Evolutionary conservation across 163 green algal genomes (phyloP), one percentile per base, ranked within the genome.

Genomic region (Chlorella variabilis): DNA sequence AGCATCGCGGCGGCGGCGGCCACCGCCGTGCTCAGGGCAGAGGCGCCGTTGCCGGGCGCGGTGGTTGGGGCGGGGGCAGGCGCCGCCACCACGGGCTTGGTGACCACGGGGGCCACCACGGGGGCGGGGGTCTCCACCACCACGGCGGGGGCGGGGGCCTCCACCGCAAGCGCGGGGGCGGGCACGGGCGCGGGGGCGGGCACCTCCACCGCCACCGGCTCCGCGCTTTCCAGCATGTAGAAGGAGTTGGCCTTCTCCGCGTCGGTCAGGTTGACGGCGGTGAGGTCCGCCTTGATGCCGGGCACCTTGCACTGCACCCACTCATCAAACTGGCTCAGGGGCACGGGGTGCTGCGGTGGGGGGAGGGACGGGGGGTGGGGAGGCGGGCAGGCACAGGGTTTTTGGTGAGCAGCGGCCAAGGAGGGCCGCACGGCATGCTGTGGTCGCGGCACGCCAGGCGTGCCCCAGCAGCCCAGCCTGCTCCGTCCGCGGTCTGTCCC

Each of bases 181-280:
- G 62, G 33, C 62, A 70, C 62, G 62, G 62, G 62, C 33, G 62
- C 62, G 11, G 62, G 62, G 33, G 62, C 36, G 21, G 63, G 63
- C 9, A 18, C 36, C 5, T 34, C 11, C 7, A 48, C 36, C 23
- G 34, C 62, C 31, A 71, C 63, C 5, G 63, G 34, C 63, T 54
- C 36, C 21, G 34, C 36, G 15, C 31, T 33, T 23, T 71, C 7
- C 15, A 48, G 63, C 63, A 79, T 42, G 71, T 79, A 79, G 54
- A 54, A 79, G 36, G 71, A 34, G 27, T 63, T 20, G 3, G 54
- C 54, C 71, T 79, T 79, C 36, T 79, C 34, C 1, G 56, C 51
- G 15, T 65, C 54, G 4, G 71, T 79, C 51, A 79, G 71, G 51
- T 79, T 79, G 71, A 79, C 71, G 71, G 71, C 71, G 15, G 71